phyloP scores from a whole-genome alignment of 257 asterid species.

The Primulina eburnea region DNA sequence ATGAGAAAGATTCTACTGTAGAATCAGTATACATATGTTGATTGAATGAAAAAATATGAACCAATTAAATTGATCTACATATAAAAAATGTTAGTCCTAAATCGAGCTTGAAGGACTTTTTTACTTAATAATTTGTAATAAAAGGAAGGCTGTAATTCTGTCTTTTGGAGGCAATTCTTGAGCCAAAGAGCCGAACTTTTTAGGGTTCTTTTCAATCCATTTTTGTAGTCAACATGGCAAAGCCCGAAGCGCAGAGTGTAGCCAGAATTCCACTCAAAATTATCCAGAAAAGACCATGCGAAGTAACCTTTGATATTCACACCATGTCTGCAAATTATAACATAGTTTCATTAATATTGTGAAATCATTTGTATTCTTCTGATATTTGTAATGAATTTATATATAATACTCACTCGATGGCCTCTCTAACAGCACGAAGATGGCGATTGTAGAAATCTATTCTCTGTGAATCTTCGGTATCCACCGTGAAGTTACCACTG shows the following conservation, averaged over 20 bases:
- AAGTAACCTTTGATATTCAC: not conserved
- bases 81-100: not conserved
- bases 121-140: not conserved
- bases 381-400: not conserved
- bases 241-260: not conserved
- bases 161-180: not conserved
- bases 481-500: not conserved
- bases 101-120: not conserved
- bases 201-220: not conserved
- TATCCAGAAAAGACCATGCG: not conserved
- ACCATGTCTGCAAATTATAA: not conserved
- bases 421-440: not conserved
- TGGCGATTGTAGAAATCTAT: constrained; percentile 10
- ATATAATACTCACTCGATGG: not conserved
- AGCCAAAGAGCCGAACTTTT: constrained; percentile 4
- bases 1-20: no score
- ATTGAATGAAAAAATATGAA: no score
- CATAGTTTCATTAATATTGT: not conserved
- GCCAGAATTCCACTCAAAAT: constrained; percentile 1
- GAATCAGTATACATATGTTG: not conserved
- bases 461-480: not conserved
- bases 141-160: not conserved
- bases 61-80: not conserved
- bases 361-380: not conserved
- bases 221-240: not conserved